These are phyloP conservation scores for Pseudogymnoascus sp. DNA, from an alignment of 2,329 filamentous ascomycete genomes.

Conservation along the genomic window DNA sequence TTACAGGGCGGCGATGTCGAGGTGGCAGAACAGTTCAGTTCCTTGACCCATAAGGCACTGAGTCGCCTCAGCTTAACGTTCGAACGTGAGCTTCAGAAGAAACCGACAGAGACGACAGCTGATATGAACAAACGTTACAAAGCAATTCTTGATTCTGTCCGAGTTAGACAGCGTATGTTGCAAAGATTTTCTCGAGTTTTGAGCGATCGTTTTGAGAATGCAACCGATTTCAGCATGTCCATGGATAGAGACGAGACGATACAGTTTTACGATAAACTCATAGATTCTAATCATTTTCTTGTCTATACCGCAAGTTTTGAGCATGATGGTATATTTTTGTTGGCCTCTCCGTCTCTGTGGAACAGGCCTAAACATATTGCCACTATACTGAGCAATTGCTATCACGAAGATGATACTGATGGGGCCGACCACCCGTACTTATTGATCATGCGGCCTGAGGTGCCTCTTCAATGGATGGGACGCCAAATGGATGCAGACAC, in stretches of 20 bases:
- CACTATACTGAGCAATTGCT: slow-evolving; percentile 73
- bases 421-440: slow-evolving; percentile 77
- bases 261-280: slow-evolving; percentile 72
- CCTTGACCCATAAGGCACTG: slow-evolving; percentile 86
- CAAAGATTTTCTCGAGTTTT: slow-evolving; percentile 90
- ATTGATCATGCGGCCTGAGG: slow-evolving; percentile 75
- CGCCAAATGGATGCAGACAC: slow-evolving; percentile 64
- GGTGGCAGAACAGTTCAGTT: slow-evolving; percentile 94
- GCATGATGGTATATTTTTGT: slow-evolving; percentile 69
- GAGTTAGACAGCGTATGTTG: slow-evolving; percentile 90
- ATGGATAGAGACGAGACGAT: slow-evolving; percentile 58
- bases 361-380: slow-evolving; percentile 75
- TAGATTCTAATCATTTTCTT: slow-evolving; percentile 78
- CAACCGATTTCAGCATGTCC: slow-evolving; percentile 87
- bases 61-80: slow-evolving; percentile 84
- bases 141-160: slow-evolving; percentile 87
- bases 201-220: slow-evolving; percentile 91
- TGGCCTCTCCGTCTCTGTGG: slow-evolving; percentile 74
- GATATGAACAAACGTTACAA: slow-evolving; percentile 99
- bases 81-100: slow-evolving; percentile 79
- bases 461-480: slow-evolving; percentile 73
- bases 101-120: slow-evolving; percentile 71
- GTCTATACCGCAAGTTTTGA: slow-evolving; percentile 66
- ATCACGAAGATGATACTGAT: slow-evolving; percentile 64
- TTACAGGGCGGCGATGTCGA: slow-evolving; percentile 92